Conservation (phyloP, 768 basidiomycete species). For the Serendipita sp. region DNA sequence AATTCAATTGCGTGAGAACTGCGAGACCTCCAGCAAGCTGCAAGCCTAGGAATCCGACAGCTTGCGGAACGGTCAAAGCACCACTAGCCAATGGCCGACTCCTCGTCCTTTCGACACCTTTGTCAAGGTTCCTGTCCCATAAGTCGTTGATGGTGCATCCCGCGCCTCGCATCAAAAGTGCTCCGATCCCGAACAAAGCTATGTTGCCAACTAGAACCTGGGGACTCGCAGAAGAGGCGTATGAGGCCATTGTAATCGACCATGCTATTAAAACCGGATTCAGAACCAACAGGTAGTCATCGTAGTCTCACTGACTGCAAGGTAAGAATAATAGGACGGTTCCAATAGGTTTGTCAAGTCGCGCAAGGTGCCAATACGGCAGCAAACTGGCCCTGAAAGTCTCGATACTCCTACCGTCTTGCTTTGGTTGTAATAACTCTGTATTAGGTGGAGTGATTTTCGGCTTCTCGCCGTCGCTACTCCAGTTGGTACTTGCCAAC, state of each 20-base stretch:
- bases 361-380: constrained; percentile 75
- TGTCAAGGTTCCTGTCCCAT: constrained; percentile 91
- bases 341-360: constrained; percentile 94
- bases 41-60: constrained; percentile 60
- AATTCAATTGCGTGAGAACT: constrained; percentile 79
- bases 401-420: no score
- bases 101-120: constrained; percentile 76
- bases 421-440: no score
- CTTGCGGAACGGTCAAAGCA: constrained; percentile 58
- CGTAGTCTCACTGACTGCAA: constrained; percentile 46
- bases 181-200: constrained; percentile 73
- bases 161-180: constrained; percentile 90
- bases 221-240: constrained; percentile 51
- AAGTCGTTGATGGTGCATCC: constrained; percentile 98
- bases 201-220: constrained; percentile 60
- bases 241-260: constrained; percentile 95
- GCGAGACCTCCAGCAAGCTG: constrained; percentile 74
- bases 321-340: constrained; percentile 84
- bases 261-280: constrained; percentile 46
- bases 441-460: no score
- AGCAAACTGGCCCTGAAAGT: constrained; percentile 14
- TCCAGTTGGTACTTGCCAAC: neutral
- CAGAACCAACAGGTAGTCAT: neutral
- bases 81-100: constrained; percentile 76
- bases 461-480: neutral